Evolutionary conservation across 805 yeast genomes (phyloP), one percentile per base, ranked within the genome.

Genomic region (Torulaspora delbrueckii): DNA sequence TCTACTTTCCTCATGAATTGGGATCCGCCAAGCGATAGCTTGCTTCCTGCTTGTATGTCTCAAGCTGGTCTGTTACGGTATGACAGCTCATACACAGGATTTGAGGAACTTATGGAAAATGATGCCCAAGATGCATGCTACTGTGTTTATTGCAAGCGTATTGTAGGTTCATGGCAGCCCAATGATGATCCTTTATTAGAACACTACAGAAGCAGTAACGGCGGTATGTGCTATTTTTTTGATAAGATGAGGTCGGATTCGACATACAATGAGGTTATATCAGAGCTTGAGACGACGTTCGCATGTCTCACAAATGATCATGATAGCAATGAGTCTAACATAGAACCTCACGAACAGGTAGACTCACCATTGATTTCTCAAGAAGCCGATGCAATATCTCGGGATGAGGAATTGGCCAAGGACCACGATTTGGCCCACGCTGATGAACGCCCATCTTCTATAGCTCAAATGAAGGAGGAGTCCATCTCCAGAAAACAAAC

Each of bases 81-180:
- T 68, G 63, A 84, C 67, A 60, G 72, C 74, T 39, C 89, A 81
- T 26, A 67, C 70, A 9, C 55, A 1, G 55, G 53, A 2, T 55
- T 58, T 37, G 54, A 52, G 27, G 53, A 52, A 14, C 19, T 53
- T 8, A 37, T 45, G 66, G 71, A 43, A 63, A 67, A 26, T 62
- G 68, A 41, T 58, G 58, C 23, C 12, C 42, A 16, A 3, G 82
- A 78, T 54, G 72, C 78, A 42, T 77, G 77, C 8, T 71, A 79
- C 12, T 84, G 91, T 62, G 74, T 73, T 43, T 67, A 71, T 55
- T 84, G 91, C 62, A 66, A 72, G 23, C 68, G 68, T 46, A 73
- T 82, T 1, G 68, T 75, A 39, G 79, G 76, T 24, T 79, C 79
- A 13, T 83, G 88, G 88, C 76, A 71, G 40, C 42, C 55, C 1